Evolutionary conservation across 768 basidiomycete genomes (phyloP), one percentile per base, ranked within the genome.

Genomic region (Cystoderma amianthinum): DNA sequence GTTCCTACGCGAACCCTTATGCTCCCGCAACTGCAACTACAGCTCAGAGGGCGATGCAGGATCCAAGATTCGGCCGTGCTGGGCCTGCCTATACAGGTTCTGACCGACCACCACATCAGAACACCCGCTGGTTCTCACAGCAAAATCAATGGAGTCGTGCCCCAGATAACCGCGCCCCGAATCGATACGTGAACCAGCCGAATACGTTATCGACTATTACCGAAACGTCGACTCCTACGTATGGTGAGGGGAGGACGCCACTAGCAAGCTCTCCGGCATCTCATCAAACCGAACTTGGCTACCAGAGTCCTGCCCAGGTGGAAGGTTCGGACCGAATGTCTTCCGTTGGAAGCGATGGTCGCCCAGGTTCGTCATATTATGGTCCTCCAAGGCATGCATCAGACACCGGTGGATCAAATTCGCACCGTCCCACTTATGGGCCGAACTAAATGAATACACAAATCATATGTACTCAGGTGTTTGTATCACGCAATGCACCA

Each of bases 121-220:
- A 34, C 16, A 21, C 36, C 44, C 15, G 17, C 24, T 5, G 38
- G 40, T n/a, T 17, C 39, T n/a, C n/a, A n/a, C n/a, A n/a, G n/a
- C n/a, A n/a, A n/a, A 16, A 28, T 22, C 16, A 23, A 12, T 24
- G 33, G 24, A 19, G 20, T 21, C 37, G 9, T 38, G 9, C 22
- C 3, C 20, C 28, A 11, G 9, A 10, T 10, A 45, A 39, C 10
- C 49, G 48, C 5, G 50, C 50, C 2, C 50, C 58, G 2, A 54
- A 55, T 21, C 46, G 58, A 7, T 57, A 57, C 9, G 9, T 39
- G 41, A 34, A 15, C 54, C 54, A 1, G 56, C 53, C 2, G 11
- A 30, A 48, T 22, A 52, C 54, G 1, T 48, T 59, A 1, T 57
- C 56, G n/a, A 59, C 58, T 16, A 59, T 59, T 38, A 59, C 58